Base-by-base conservation (phyloP, 352 stramenopile species). In the Phytophthora quininea region DNA sequence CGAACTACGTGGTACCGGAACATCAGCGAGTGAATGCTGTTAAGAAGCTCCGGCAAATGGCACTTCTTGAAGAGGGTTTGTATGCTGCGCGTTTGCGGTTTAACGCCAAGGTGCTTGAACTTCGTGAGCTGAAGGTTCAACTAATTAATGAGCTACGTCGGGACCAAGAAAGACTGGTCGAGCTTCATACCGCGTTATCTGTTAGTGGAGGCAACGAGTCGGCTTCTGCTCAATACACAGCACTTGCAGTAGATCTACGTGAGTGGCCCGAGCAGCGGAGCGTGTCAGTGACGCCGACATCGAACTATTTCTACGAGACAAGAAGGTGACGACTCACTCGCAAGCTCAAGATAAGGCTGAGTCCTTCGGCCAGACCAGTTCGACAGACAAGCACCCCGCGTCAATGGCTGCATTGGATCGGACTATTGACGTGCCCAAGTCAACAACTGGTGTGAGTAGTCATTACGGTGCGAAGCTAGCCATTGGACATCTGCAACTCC, bases 201-300 rank as follows among this genome's bases (percentile, higher is more conserved):
- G 12, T 53, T 3, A 63, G 65, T 31, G 45, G 19, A 15, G 54
- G 42, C 31, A 42, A 27, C 7, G 15, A 38, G 4, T 48, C 32
- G 54, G n/a, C 46, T 15, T 3, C 53, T 55, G 8, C 32, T 4
- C 8, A 14, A 27, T n/a, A 56, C 3, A 52, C 43, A 55, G 6
- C 35, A 4, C 61, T 90, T 9, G 58, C 69, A 24, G 69, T 97
- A 11, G 86, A 97, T 54, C 68, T 89, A 37, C 45, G 67, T 15
- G 91, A 98, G 73, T 98, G 90, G 89, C 91, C 92, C 0, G 93
- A 98, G 71, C 87, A 97, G 60, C 84, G 86, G 86, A 96, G 42
- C 80, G 88, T 27, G 82, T 97, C 19, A 91, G 77, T n/a, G 79
- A 93, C 35, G 62, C 67, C 27, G 90, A 97, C 54, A 80, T 97